Conservation (phyloP, 257 asterid genomes). For the Perilla frutescens region DNA sequence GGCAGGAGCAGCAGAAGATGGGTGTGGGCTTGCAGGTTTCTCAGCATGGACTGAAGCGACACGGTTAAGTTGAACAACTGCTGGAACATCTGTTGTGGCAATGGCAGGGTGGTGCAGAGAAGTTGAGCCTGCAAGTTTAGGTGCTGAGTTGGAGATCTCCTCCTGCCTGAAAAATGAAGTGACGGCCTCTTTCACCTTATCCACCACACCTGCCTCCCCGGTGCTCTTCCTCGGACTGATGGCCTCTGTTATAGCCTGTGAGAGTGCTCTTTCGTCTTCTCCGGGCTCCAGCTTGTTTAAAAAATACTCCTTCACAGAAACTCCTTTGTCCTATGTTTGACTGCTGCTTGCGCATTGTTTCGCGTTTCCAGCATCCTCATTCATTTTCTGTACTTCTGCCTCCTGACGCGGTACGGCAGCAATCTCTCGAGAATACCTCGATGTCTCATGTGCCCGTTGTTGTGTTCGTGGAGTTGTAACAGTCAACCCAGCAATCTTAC, state of each 20-base stretch:
- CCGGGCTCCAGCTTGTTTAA: constrained; percentile 88
- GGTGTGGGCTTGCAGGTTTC: constrained; percentile 19
- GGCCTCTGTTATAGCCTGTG: constrained; percentile 86
- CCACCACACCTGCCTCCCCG: constrained; percentile 64
- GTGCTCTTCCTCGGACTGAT: constrained; percentile 66
- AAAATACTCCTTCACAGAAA: constrained; percentile 83
- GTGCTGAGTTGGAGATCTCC: constrained; percentile 37
- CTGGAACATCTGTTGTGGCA: constrained; percentile 21
- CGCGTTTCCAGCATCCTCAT: constrained; percentile 36
- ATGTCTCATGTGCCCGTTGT: background rate
- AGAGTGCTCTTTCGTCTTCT: constrained; percentile 85
- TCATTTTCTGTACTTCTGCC: constrained; percentile 30
- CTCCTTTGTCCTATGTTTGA: constrained; percentile 78
- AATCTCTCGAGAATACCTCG: background rate
- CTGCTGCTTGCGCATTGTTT: constrained; percentile 33
- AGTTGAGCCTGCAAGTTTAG: constrained; percentile 33
- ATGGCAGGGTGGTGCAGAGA: constrained; percentile 5
- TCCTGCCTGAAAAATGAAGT: constrained; percentile 71
- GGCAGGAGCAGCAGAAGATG: background rate
- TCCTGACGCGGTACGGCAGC: background rate
- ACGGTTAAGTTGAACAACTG: background rate
- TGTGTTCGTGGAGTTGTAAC: constrained; percentile 38
- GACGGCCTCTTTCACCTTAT: constrained; percentile 76
- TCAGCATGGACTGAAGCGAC: background rate
- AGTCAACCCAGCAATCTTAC: constrained; percentile 54